Base-by-base conservation (phyloP, 2,329 filamentous ascomycete species). In the Aspergillus sp. region DNA sequence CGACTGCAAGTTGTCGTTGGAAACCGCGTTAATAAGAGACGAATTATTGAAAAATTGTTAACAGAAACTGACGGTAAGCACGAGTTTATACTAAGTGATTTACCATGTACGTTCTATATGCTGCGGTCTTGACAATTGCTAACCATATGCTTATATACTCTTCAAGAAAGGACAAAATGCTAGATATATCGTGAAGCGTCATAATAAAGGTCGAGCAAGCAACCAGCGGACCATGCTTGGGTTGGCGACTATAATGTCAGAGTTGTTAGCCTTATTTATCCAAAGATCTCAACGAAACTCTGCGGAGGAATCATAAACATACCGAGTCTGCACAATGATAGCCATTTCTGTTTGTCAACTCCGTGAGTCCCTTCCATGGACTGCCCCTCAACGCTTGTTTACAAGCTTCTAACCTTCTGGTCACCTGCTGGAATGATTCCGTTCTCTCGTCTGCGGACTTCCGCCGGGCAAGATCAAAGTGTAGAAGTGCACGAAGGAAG, bases 381-480 rank as follows among this genome's bases (percentile, higher is more conserved):
- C 86, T 93, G 62, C 88, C 84, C 62, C 84, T 76, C 61, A 99
- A 92, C 70, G 91, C 90, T 67, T 89, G 82, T 78, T 96, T 96
- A 80, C 93, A 97, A 1, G 89, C 91, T 30, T 83, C 83, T 54
- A 99, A 80, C 48, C 95, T 82, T 58, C 89, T 82, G 3, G 93
- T 97, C 38, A 98, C 88, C 78, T 98, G 95, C 79, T 98, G 93
- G 80, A 96, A 96, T 4, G 89, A 90, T 75, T 98, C 95, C 1
- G 88, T 89, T 32, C 87, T 84, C 61, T 89, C 90, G 67, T 90
- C 84, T 4, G 77, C 71, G 1, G 81, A 85, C 61, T 83, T 82
- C 48, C 91, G 83, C 30, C 92, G 82, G 78, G 84, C 82, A 49
- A 98, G 78, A 71, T 97, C 92, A 68, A 98, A 98, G 73, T 92